Evolutionary conservation across 73 alveolate species (phyloP).

Genomic region (Symbiodinium natans): DNA sequence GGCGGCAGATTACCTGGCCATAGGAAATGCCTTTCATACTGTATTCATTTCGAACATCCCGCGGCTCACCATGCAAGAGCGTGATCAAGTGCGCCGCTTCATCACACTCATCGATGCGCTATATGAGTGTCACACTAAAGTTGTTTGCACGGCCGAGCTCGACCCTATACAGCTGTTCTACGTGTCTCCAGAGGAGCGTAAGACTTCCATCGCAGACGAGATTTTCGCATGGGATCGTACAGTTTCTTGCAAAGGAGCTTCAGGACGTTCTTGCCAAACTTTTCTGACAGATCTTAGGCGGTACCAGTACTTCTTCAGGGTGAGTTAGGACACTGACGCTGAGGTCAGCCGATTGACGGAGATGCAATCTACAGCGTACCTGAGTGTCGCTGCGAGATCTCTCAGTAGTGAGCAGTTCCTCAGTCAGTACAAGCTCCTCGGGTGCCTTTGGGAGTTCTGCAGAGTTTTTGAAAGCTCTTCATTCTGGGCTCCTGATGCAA

Average conservation of each 20-base stretch:
- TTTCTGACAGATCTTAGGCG: not conserved
- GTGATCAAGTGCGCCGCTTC: slow-evolving; percentile 35
- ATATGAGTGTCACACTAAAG: slow-evolving; percentile 22
- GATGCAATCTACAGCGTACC: slow-evolving; percentile 18
- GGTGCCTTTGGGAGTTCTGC: too few species aligned
- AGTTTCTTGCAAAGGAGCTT: not conserved
- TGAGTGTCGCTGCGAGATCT: not conserved
- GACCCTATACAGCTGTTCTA: slow-evolving; percentile 9
- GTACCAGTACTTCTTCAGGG: too few species aligned
- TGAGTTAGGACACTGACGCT: too few species aligned
- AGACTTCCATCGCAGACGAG: slow-evolving; percentile 16
- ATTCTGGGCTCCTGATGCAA: too few species aligned
- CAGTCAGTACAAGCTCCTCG: not conserved
- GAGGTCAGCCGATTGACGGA: slow-evolving; percentile 32
- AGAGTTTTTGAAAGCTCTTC: too few species aligned
- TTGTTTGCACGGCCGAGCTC: slow-evolving; percentile 9
- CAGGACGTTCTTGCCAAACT: not conserved
- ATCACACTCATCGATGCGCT: slow-evolving; percentile 13
- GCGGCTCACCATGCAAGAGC: slow-evolving; percentile 33
- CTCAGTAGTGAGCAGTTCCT: slow-evolving; percentile 5
- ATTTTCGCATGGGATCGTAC: slow-evolving; percentile 40
- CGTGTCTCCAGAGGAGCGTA: slow-evolving; percentile 36
- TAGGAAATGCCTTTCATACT: slow-evolving; percentile 17
- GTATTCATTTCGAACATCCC: not conserved
- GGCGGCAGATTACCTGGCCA: slow-evolving; percentile 69